A percentile compares a stretch with the other conserved stretches of the same genome.
These are phyloP conservation scores for Nothomitra cinnamomea DNA, from an alignment of 2,329 filamentous ascomycete genomes.

Conservation along the genomic window DNA sequence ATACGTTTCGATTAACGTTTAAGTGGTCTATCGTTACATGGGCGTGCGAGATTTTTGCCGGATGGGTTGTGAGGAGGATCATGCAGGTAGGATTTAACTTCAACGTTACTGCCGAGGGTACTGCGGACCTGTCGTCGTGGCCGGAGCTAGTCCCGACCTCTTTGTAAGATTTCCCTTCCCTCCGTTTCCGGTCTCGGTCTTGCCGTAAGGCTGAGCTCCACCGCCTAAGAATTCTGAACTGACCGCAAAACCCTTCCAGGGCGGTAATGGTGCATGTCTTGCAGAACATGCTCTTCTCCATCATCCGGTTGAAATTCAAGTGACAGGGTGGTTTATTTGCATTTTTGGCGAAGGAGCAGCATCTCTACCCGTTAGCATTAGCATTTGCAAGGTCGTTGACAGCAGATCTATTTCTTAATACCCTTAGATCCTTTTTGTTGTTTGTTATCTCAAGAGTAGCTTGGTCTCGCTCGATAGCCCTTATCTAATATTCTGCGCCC, in stretches of 20 bases:
- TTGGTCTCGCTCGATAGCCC: no score
- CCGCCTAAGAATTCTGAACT: no score
- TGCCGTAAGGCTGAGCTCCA: no score
- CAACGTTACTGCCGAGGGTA: conserved; percentile 46
- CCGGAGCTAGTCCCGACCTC: conserved; percentile 50
- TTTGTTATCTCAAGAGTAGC: no score
- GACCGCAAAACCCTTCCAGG: no score
- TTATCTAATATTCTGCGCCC: no score
- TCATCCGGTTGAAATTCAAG: conserved; percentile 43
- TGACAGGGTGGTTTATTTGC: not conserved
- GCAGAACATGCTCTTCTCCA: conserved; percentile 58
- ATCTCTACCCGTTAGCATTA: no score
- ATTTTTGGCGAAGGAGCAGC: no score
- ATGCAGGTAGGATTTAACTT: conserved; percentile 42
- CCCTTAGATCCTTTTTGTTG: no score
- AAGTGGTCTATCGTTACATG: conserved; percentile 46
- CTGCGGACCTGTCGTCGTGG: conserved; percentile 46
- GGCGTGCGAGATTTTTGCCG: conserved; percentile 47
- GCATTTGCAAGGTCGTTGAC: no score
- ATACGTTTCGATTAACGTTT: conserved; percentile 47
- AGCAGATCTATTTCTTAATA: no score
- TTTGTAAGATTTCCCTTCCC: conserved; percentile 20
- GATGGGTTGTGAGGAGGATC: conserved; percentile 40
- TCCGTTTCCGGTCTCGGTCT: not conserved
- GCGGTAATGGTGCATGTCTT: conserved; percentile 50